Base-by-base conservation (phyloP, 139 green algal genomes). In the Dunaliella sp. region DNA sequence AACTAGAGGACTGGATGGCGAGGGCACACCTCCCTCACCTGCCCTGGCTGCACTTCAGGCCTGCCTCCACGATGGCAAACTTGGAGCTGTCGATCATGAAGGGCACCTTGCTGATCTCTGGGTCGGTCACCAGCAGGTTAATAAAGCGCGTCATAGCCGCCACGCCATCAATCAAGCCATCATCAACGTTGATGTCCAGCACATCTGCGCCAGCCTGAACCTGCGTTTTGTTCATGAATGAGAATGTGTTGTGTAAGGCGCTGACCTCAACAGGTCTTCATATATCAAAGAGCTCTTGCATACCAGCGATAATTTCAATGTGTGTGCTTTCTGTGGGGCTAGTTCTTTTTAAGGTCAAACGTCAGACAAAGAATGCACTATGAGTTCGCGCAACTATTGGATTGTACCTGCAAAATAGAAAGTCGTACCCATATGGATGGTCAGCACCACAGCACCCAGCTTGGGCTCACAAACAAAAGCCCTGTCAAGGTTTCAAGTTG, bases 31-130 rank as follows among this genome's bases (percentile, higher is more conserved):
- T 16, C 48, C 7, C 48, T 65, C 48, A 65, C 93, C 99, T 99
- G 94, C 97, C 97, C 91, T 97, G 93, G 84, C 92, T 97, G 95
- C 83, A 88, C 95, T 99, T 99, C 31, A 99, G 93, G 38, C 97
- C 97, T 2, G 96, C 96, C 93, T 99, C 97, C 74, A 99, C 94
- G 38, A 99, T 98, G 88, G 95, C 88, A 88, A 99, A 99, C 91
- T 99, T 99, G 91, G 91, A 96, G 80, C 92, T 97, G 92, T 99
- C 97, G 76, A 99, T 98, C 97, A 99, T 99, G 93, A 99, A 98
- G 26, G 97, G 97, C 84, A 99, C 95, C 24, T 94, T 93, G 86
- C 91, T 94, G 88, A 96, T 94, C 92, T 99, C 97, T 16, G 97
- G 97, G 86, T 99, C 97, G 0, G 94, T 96, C 77, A 99, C 96